phyloP scores from a whole-genome alignment of 2,329 filamentous ascomycete genomes.

The Geosmithia putterillii region DNA sequence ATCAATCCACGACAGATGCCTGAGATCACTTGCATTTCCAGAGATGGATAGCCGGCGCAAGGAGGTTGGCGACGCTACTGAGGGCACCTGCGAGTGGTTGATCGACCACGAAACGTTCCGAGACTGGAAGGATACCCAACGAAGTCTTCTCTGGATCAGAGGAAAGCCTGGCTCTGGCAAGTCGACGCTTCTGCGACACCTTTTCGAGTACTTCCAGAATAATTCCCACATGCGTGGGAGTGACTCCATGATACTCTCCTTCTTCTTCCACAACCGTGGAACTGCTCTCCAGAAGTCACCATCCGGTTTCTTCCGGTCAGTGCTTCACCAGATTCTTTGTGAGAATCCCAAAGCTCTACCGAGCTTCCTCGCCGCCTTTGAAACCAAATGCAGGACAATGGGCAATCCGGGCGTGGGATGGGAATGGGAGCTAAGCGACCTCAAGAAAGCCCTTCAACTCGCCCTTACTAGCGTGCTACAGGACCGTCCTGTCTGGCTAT shows the following conservation, averaged over 20 bases:
- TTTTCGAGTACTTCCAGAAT: background rate
- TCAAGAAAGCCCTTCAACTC: slow-evolving; percentile 4
- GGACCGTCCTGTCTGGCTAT: slow-evolving; percentile 10
- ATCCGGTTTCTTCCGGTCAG: slow-evolving; percentile 20
- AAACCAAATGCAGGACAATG: slow-evolving; percentile 1
- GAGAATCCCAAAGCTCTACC: slow-evolving; percentile 8
- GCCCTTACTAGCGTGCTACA: slow-evolving; percentile 10
- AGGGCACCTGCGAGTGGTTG: background rate
- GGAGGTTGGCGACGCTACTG: background rate
- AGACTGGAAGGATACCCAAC: background rate
- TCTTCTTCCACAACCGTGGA: slow-evolving; percentile 23
- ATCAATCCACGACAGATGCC: too few species aligned
- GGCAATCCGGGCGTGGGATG: slow-evolving; percentile 2
- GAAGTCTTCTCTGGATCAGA: background rate
- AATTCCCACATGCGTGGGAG: background rate
- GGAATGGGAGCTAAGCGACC: background rate
- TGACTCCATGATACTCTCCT: slow-evolving; percentile 13
- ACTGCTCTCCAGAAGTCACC: slow-evolving; percentile 15
- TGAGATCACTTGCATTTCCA: slow-evolving; percentile 1
- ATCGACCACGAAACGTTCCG: background rate
- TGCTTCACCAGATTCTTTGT: slow-evolving; percentile 18
- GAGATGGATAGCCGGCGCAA: background rate
- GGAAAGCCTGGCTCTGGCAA: too few species aligned
- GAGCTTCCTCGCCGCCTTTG: slow-evolving; percentile 8
- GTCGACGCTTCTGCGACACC: background rate